Conservation (phyloP, 2,329 filamentous ascomycete genomes). For the Ophiostoma populinum region DNA sequence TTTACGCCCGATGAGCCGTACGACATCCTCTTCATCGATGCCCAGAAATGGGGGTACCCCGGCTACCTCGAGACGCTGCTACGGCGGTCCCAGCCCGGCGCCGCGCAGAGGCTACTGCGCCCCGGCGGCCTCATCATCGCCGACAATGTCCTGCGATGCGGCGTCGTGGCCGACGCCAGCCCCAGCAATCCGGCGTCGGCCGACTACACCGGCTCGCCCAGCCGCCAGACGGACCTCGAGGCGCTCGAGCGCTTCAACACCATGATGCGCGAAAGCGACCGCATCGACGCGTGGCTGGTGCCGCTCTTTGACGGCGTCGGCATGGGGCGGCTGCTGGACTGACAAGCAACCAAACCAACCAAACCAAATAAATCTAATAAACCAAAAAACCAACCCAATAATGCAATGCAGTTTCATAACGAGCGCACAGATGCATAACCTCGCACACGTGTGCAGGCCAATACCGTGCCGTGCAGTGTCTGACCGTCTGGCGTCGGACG, state of each 20-base stretch:
- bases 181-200: conserved; percentile 16
- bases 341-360: no score
- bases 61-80: conserved; percentile 29
- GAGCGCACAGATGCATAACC: no score
- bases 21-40: conserved; percentile 37
- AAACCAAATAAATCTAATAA: no score
- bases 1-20: conserved; percentile 25
- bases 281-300: conserved; percentile 21
- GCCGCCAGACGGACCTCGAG: conserved; percentile 9
- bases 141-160: conserved; percentile 34
- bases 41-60: conserved; percentile 34
- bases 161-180: conserved; percentile 25
- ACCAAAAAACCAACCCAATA: no score
- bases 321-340: conserved; percentile 16
- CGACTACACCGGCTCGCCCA: not conserved
- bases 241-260: conserved; percentile 20
- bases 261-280: conserved; percentile 14
- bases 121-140: conserved; percentile 33
- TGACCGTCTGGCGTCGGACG: no score
- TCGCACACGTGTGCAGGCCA: no score
- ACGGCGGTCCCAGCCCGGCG: conserved; percentile 22
- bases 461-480: no score
- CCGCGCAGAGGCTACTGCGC: conserved; percentile 24
- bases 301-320: conserved; percentile 23
- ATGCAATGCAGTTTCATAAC: no score